Conservation (phyloP, 1,284 basidiomycete species). For the Ceraceosorus guamensis region DNA sequence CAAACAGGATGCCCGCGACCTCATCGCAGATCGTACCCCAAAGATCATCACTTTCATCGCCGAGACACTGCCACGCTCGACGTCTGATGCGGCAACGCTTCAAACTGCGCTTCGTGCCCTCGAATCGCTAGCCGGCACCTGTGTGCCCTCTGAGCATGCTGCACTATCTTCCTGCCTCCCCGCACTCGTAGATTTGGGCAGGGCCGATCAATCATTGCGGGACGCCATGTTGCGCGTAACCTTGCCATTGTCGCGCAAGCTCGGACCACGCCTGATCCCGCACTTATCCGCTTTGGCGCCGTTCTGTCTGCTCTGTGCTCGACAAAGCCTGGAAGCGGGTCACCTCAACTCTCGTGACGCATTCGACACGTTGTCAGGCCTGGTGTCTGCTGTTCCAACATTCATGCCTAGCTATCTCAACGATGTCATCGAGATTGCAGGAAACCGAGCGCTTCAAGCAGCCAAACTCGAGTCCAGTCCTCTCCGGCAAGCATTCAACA, state of each 20-base stretch:
- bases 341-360: slow-evolving; percentile 12
- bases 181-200: slow-evolving; percentile 20
- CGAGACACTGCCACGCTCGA: too few species aligned
- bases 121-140: slow-evolving; percentile 17
- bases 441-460: neutral
- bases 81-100: too few species aligned
- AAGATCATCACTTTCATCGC: slow-evolving; percentile 15
- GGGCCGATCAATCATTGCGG: neutral
- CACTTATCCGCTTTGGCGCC: slow-evolving; percentile 33
- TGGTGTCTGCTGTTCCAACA: slow-evolving; percentile 34
- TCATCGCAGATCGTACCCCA: slow-evolving; percentile 19
- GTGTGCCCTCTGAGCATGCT: slow-evolving; percentile 16
- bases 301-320: slow-evolving; percentile 15
- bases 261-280: slow-evolving; percentile 43
- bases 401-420: slow-evolving; percentile 33
- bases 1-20: slow-evolving; percentile 13
- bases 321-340: too few species aligned
- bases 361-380: slow-evolving; percentile 28
- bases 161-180: slow-evolving; percentile 23
- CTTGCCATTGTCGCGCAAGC: slow-evolving; percentile 18
- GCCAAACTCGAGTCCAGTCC: slow-evolving; percentile 6
- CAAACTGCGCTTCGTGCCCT: slow-evolving; percentile 28
- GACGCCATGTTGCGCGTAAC: slow-evolving; percentile 7
- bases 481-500: neutral
- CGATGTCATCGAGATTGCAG: slow-evolving; percentile 13